Percentiles rank a stretch among this genome's conserved stretches.
Conservation (phyloP, 202 grass and related monocot genomes). For the Setaria italica region DNA sequence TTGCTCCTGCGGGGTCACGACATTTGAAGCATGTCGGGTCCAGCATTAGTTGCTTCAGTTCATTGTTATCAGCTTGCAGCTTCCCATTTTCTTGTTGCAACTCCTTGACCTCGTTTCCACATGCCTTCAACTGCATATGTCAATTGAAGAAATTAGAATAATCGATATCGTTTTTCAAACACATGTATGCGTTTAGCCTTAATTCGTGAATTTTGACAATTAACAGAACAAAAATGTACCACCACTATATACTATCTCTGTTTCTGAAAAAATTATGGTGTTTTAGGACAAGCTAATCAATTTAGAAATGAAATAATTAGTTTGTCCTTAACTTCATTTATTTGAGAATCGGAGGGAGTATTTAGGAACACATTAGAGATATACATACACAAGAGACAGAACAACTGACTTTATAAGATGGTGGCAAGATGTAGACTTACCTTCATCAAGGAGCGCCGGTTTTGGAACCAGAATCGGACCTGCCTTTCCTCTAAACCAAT, state of each 20-base stretch:
- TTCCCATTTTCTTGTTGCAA: conserved; percentile 44
- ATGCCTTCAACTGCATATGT: conserved; percentile 39
- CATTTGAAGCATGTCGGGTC: conserved; percentile 44
- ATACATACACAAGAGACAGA: neutral
- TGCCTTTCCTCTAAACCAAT: conserved; percentile 32
- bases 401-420: no score
- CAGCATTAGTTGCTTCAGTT: conserved; percentile 5
- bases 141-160: no score
- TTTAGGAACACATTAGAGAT: neutral
- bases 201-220: neutral
- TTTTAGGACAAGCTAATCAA: no score
- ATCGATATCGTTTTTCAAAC: neutral
- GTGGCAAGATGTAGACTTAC: conserved; percentile 4
- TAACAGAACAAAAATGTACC: neutral
- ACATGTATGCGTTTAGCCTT: neutral
- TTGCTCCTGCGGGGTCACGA: neutral
- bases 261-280: no score
- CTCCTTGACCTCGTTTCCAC: conserved; percentile 21
- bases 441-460: conserved; percentile 51
- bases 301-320: no score
- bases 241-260: neutral
- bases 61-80: conserved; percentile 43
- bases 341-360: neutral
- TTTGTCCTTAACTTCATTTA: no score
- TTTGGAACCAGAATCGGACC: conserved; percentile 72